A percentile compares a stretch with the other conserved stretches of the same genome.
Evolutionary conservation across 2,329 filamentous ascomycete species (phyloP).

Genomic region (Chrysoporthe puriensis): DNA sequence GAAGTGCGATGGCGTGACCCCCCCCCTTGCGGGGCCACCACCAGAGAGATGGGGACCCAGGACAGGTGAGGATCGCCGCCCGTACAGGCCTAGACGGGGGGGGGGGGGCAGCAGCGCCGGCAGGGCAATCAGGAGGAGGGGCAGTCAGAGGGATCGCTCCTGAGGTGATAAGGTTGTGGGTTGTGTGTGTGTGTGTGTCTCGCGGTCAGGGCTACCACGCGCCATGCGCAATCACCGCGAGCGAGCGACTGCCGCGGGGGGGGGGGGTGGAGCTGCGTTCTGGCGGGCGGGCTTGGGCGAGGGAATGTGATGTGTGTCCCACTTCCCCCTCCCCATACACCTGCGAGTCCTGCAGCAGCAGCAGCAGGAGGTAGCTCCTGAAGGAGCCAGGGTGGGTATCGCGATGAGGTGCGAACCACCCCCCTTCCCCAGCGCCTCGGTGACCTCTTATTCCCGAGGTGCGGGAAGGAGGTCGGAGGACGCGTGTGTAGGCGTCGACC

Average conservation of each 20-base stretch:
- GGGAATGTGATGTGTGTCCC: background rate
- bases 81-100: background rate
- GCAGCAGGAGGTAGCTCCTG: background rate
- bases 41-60: background rate
- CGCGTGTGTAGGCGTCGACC: slow-evolving; percentile 1
- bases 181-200: background rate
- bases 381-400: background rate
- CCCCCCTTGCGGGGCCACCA: background rate
- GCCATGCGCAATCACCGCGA: background rate
- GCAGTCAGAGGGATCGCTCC: background rate
- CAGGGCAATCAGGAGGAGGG: background rate
- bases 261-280: too few relatives aligned
- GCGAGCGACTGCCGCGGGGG: background rate
- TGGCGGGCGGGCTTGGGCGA: background rate
- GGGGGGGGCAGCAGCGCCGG: background rate
- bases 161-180: slow-evolving; percentile 1
- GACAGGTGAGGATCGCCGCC: background rate
- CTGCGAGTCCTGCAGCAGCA: background rate
- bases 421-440: background rate
- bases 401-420: background rate
- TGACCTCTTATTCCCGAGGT: slow-evolving; percentile 4
- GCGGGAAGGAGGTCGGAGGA: background rate
- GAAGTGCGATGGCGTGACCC: background rate
- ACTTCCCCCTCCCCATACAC: too few relatives aligned
- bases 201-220: slow-evolving; percentile 5